A percentile compares a stretch with the other conserved stretches of the same genome.
These are phyloP conservation scores for Abrus precatorius DNA, from an alignment of 306 rosid genomes.

Conservation along the genomic window DNA sequence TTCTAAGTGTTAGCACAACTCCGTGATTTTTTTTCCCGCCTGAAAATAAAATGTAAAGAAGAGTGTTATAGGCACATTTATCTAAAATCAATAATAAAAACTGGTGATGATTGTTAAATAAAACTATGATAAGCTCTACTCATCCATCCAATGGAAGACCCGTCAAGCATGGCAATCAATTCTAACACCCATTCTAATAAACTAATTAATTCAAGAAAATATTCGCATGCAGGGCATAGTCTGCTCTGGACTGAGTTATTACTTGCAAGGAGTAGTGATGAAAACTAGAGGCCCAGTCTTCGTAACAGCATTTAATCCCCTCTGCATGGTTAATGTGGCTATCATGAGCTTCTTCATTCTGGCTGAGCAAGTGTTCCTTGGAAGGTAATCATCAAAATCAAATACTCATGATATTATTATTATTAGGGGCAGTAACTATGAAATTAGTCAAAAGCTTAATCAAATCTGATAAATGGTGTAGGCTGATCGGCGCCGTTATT, in stretches of 20 bases:
- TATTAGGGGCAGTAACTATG: neutral
- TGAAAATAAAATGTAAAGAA: no score
- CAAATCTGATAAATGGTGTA: constrained; percentile 46
- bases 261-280: constrained; percentile 91
- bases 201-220: neutral
- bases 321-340: constrained; percentile 87
- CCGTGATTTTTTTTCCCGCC: no score
- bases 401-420: neutral
- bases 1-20: no score
- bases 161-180: neutral
- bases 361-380: constrained; percentile 68
- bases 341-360: constrained; percentile 70
- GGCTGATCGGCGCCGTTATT: constrained; percentile 74
- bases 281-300: constrained; percentile 88
- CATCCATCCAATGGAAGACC: no score
- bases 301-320: constrained; percentile 85
- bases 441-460: neutral
- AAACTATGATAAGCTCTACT: no score
- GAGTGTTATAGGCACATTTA: no score
- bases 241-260: constrained; percentile 78
- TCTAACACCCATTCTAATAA: neutral
- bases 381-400: constrained; percentile 66
- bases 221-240: constrained; percentile 72
- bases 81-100: no score
- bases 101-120: no score